Conservation (phyloP, 2,329 filamentous ascomycete genomes). For the Beauveria caledonica region DNA sequence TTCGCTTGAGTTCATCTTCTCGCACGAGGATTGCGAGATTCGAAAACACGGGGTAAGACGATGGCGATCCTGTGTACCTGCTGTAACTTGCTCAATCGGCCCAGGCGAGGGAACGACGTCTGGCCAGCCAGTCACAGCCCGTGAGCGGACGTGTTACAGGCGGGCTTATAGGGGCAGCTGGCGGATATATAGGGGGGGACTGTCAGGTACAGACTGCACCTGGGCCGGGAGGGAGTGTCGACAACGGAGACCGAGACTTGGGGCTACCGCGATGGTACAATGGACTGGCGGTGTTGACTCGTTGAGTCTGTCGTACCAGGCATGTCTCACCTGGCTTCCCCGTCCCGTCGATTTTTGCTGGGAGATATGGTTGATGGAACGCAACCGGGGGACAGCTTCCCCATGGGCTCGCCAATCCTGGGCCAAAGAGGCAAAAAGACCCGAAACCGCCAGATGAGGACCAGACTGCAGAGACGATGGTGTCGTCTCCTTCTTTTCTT, state of each 20-base stretch:
- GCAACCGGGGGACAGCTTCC: constrained; percentile 4
- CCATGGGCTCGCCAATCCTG: constrained; percentile 10
- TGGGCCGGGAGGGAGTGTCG: no score
- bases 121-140: background rate
- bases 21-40: background rate
- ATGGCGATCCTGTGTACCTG: background rate
- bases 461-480: background rate
- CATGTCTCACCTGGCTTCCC: background rate
- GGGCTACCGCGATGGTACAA: background rate
- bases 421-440: constrained; percentile 10
- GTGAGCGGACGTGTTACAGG: no score
- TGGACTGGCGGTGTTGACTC: background rate
- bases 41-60: background rate
- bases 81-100: no score
- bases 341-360: background rate
- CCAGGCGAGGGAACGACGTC: no score
- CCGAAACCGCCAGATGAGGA: constrained; percentile 4
- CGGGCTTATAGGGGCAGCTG: no score
- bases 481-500: background rate
- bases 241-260: no score
- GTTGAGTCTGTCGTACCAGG: background rate
- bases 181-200: no score
- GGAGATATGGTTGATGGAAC: background rate
- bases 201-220: no score
- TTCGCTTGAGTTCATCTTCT: background rate